phyloP scores from a whole-genome alignment of 306 rosid genomes.

The Gillenia trifoliata region DNA sequence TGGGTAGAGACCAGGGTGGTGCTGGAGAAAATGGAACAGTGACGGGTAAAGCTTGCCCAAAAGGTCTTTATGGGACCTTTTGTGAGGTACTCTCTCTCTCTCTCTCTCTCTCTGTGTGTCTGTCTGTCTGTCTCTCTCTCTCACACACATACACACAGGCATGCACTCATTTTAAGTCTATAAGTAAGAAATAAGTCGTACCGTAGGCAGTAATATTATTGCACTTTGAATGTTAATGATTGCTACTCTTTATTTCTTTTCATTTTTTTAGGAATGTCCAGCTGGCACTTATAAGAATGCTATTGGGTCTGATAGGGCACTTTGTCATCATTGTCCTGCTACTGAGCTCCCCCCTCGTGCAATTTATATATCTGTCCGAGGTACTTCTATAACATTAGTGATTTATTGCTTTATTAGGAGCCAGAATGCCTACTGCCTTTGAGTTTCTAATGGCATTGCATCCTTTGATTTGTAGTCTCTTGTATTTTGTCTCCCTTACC shows the following conservation, averaged over 20 bases:
- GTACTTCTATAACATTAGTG: conserved; percentile 38
- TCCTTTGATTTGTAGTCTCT: neutral
- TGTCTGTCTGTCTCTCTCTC: neutral
- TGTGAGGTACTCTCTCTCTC: conserved; percentile 53
- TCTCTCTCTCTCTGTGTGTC: neutral
- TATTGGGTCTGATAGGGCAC: conserved; percentile 75
- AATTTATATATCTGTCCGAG: conserved; percentile 67
- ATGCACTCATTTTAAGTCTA: neutral
- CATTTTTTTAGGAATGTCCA: conserved; percentile 74
- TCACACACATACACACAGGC: too few species aligned
- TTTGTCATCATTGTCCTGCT: conserved; percentile 74
- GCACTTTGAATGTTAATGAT: neutral
- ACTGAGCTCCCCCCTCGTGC: conserved; percentile 84
- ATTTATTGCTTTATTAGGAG: conserved; percentile 11
- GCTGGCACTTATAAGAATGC: conserved; percentile 87
- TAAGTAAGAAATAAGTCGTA: neutral
- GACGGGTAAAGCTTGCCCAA: conserved; percentile 83
- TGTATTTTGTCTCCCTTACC: conserved; percentile 2
- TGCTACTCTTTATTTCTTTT: neutral
- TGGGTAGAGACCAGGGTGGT: conserved; percentile 53
- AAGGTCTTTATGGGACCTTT: conserved; percentile 83
- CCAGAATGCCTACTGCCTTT: neutral
- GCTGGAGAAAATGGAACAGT: conserved; percentile 77
- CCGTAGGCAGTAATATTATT: too few species aligned
- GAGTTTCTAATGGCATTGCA: neutral